Evolutionary conservation across 1,284 basidiomycete species (phyloP).

Genomic region (Peniophora sp.): DNA sequence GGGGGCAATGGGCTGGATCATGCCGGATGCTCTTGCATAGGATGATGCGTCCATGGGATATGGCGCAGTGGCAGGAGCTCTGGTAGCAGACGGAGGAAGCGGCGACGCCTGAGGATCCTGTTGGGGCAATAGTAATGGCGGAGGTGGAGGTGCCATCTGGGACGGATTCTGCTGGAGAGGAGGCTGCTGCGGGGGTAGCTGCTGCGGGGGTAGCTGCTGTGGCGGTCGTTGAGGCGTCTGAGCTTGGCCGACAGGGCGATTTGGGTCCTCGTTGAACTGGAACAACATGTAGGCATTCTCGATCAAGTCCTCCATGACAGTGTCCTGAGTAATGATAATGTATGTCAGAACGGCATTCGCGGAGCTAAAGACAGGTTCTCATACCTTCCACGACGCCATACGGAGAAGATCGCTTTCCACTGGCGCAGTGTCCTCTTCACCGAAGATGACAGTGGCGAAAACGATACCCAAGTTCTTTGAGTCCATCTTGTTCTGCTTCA

Average conservation of each 20-base stretch:
- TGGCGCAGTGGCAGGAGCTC: too few relatives aligned
- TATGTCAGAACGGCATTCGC: not conserved
- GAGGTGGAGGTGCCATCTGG: not conserved
- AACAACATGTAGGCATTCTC: constrained; percentile 56
- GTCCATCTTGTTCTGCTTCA: constrained; percentile 91
- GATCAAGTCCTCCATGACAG: constrained; percentile 84
- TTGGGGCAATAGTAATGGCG: constrained; percentile 1
- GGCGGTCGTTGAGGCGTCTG: constrained; percentile 40
- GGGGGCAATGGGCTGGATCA: too few relatives aligned
- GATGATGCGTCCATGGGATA: too few relatives aligned
- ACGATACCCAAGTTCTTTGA: constrained; percentile 84
- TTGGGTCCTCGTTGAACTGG: constrained; percentile 3
- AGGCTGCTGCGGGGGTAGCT: constrained; percentile 20
- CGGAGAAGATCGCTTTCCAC: constrained; percentile 59
- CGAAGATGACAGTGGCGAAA: constrained; percentile 81
- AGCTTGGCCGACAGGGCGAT: constrained; percentile 33
- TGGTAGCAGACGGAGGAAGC: too few relatives aligned
- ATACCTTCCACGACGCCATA: constrained; percentile 67
- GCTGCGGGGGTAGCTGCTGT: constrained; percentile 18
- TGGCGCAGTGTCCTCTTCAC: constrained; percentile 80
- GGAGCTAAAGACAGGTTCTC: constrained; percentile 5
- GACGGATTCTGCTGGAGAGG: constrained; percentile 51
- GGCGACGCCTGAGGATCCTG: not conserved
- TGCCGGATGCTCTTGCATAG: too few relatives aligned
- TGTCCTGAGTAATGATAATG: constrained; percentile 46